A percentile compares a stretch with the other conserved stretches of the same genome.
These are phyloP conservation scores for Cystobasidium onofrii DNA, from an alignment of 768 basidiomycete species.

Conservation along the genomic window DNA sequence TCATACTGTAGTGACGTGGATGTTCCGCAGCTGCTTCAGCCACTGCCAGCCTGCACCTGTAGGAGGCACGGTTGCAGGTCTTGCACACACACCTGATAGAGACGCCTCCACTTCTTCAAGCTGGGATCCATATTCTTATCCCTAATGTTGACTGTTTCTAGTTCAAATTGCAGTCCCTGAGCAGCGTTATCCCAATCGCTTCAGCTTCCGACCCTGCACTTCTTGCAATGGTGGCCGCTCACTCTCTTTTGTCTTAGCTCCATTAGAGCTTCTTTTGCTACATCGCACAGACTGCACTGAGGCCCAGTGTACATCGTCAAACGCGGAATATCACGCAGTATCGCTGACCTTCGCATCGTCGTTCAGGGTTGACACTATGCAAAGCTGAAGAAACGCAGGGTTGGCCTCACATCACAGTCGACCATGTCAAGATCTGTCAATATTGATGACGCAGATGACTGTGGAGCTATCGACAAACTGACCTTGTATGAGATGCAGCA, in stretches of 20 bases:
- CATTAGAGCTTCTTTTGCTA: constrained; percentile 10
- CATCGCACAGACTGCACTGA: constrained; percentile 23
- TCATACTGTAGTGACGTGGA: constrained; percentile 12
- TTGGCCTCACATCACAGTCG: too few species aligned
- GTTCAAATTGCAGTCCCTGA: constrained; percentile 11
- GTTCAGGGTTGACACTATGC: too few species aligned
- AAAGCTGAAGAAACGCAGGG: too few species aligned
- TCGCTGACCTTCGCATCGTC: not conserved
- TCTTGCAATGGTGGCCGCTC: not conserved
- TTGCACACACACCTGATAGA: constrained; percentile 1
- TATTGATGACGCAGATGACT: too few species aligned
- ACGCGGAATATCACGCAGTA: not conserved
- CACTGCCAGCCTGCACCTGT: not conserved
- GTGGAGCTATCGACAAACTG: too few species aligned
- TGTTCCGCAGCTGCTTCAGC: too few species aligned
- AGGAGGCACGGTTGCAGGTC: not conserved
- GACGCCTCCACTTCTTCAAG: constrained; percentile 23
- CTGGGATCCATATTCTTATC: constrained; percentile 6
- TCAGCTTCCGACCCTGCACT: too few species aligned
- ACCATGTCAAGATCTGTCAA: too few species aligned
- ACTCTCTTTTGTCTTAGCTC: constrained; percentile 9
- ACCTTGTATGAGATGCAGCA: too few species aligned
- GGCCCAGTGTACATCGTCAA: constrained; percentile 25
- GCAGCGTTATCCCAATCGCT: too few species aligned
- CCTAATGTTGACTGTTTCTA: constrained; percentile 24